A percentile compares a stretch with the other conserved stretches of the same genome.
Evolutionary conservation across 2,329 filamentous ascomycete genomes (phyloP).

Genomic region (Epichloe hybrida): DNA sequence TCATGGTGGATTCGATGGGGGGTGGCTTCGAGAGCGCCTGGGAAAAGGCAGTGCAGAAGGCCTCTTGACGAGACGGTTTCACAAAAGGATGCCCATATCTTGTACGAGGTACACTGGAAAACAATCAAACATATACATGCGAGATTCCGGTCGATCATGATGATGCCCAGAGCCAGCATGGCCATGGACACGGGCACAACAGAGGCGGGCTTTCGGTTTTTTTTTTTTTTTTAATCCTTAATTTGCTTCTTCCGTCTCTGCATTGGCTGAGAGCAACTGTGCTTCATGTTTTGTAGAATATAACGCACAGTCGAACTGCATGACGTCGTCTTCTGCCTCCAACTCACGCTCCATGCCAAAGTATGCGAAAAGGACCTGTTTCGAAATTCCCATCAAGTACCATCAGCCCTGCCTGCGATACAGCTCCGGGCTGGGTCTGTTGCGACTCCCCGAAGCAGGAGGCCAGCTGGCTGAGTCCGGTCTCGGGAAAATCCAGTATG

Average conservation of each 20-base stretch:
- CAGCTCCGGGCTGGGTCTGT: too few species aligned
- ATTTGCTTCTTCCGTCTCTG: not conserved
- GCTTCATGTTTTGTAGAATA: not conserved
- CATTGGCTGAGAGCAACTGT: not conserved
- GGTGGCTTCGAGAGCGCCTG: slow-evolving; percentile 53
- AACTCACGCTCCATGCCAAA: not conserved
- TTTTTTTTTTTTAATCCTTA: not conserved
- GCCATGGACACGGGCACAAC: not conserved
- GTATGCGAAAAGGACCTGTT: not conserved
- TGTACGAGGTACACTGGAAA: not conserved
- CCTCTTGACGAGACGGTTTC: slow-evolving; percentile 9
- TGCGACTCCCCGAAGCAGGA: too few species aligned
- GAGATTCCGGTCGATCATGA: not conserved
- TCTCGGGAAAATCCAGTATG: too few species aligned
- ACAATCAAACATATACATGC: not conserved
- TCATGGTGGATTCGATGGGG: slow-evolving; percentile 36
- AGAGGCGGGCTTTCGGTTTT: not conserved
- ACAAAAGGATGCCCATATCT: not conserved
- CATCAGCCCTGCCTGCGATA: not conserved
- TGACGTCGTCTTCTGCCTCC: not conserved
- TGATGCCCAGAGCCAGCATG: not conserved
- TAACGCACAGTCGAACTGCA: not conserved
- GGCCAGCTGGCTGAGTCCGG: too few species aligned
- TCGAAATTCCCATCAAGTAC: not conserved
- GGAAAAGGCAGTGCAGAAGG: slow-evolving; percentile 42